These are phyloP conservation scores for Xylariaceae sp. DNA, from an alignment of 2,329 filamentous ascomycete genomes.

Conservation along the genomic window DNA sequence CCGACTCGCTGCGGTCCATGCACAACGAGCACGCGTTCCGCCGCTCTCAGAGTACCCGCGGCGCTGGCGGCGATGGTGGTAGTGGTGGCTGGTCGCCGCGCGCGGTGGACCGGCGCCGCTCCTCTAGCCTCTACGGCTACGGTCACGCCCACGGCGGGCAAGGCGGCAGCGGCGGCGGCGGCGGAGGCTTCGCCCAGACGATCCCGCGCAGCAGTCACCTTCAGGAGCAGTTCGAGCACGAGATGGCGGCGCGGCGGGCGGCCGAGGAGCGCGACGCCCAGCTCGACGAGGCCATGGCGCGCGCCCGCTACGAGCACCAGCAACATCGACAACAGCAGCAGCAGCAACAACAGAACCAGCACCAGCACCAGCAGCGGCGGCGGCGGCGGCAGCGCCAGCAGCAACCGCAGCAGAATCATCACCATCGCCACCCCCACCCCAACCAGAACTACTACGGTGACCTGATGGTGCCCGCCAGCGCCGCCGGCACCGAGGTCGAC, in stretches of 20 bases:
- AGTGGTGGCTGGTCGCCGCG: not conserved
- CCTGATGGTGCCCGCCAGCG: not conserved
- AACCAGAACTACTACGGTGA: too few relatives aligned
- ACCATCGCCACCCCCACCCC: too few relatives aligned
- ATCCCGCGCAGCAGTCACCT: not conserved
- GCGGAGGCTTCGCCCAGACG: not conserved
- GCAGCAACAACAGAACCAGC: too few relatives aligned
- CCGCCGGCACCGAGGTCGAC: conserved; percentile 2
- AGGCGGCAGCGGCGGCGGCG: not conserved
- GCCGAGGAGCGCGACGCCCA: not conserved
- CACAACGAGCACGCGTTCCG: not conserved
- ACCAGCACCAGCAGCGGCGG: too few relatives aligned
- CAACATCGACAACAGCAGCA: too few relatives aligned
- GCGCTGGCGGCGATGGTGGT: not conserved
- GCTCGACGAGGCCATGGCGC: not conserved
- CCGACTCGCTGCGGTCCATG: too few relatives aligned
- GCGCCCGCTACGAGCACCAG: not conserved
- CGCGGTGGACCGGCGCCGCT: not conserved
- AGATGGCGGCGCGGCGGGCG: not conserved
- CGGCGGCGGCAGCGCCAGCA: too few relatives aligned
- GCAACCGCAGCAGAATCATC: too few relatives aligned
- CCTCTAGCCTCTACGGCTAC: not conserved
- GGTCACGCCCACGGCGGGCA: not conserved
- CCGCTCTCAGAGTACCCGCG: not conserved
- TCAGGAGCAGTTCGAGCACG: conserved; percentile 1